A percentile compares a stretch with the other conserved stretches of the same genome.
These are phyloP conservation scores for Clavispora santaluciae DNA, from an alignment of 805 yeast genomes.

Conservation along the genomic window DNA sequence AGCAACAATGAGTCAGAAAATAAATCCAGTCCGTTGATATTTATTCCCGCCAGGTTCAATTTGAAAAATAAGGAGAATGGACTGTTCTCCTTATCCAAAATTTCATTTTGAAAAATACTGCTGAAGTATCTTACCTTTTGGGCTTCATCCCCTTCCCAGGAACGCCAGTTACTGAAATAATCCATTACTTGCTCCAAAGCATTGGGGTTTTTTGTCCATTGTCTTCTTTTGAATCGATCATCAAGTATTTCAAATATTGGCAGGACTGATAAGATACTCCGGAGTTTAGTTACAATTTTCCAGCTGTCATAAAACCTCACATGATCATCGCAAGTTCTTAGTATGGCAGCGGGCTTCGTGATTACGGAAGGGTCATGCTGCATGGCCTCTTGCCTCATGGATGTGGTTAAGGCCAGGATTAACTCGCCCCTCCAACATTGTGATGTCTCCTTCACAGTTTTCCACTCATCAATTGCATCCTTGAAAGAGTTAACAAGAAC, in stretches of 20 bases:
- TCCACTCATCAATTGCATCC: constrained; percentile 17
- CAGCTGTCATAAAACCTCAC: constrained; percentile 80
- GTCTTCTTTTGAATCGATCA: constrained; percentile 20
- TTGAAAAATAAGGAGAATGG: not conserved
- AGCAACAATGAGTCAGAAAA: not conserved
- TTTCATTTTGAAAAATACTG: constrained; percentile 9
- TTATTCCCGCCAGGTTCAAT: not conserved
- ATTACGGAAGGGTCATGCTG: constrained; percentile 85
- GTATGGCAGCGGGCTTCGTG: constrained; percentile 81
- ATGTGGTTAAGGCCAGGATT: constrained; percentile 37
- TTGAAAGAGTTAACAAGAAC: constrained; percentile 8
- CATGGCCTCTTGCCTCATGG: constrained; percentile 41
- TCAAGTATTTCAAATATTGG: constrained; percentile 43
- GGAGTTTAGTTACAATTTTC: constrained; percentile 74
- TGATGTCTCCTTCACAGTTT: constrained; percentile 10
- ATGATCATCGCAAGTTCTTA: constrained; percentile 67
- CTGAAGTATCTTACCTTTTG: constrained; percentile 52
- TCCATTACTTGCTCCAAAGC: constrained; percentile 53
- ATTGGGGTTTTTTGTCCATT: constrained; percentile 44
- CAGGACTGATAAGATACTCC: constrained; percentile 62
- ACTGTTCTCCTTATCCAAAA: not conserved
- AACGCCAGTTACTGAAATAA: constrained; percentile 76
- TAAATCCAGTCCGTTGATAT: not conserved
- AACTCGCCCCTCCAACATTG: constrained; percentile 29
- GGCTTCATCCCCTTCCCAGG: constrained; percentile 78